Evolutionary conservation across 192 early-diverging fungal genomes (phyloP).

Genomic region (Coemansia sp.): DNA sequence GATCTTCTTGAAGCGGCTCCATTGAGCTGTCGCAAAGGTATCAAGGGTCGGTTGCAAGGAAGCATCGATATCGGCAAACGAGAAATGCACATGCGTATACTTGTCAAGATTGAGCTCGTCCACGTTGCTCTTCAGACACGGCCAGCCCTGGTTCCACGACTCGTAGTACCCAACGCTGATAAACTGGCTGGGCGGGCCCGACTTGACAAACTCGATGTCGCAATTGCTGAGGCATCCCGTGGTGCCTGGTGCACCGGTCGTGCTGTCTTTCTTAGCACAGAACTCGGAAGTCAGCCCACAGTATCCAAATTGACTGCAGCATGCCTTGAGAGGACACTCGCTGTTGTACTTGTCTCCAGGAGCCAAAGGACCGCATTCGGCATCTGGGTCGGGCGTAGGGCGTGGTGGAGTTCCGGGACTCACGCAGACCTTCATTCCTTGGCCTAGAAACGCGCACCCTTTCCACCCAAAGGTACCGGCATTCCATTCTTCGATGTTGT

Average conservation of each 20-base stretch:
- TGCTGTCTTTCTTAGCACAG: constrained; percentile 10
- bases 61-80: constrained; percentile 13
- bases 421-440: constrained; percentile 3
- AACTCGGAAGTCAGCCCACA: constrained; percentile 8
- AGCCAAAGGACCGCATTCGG: constrained; percentile 4
- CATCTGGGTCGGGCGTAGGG: neutral
- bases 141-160: constrained; percentile 14
- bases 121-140: constrained; percentile 11
- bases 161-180: constrained; percentile 18
- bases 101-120: constrained; percentile 3
- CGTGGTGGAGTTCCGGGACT: neutral
- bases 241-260: constrained; percentile 3
- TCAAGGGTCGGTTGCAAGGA: constrained; percentile 9
- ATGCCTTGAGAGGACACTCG: constrained; percentile 26
- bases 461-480: neutral
- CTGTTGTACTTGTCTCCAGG: constrained; percentile 14
- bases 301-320: constrained; percentile 10
- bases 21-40: neutral
- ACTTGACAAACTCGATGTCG: constrained; percentile 5
- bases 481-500: neutral
- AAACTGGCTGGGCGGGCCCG: constrained; percentile 2
- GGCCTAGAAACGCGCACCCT: neutral
- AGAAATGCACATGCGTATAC: constrained; percentile 20
- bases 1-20: constrained; percentile 13
- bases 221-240: constrained; percentile 19